These are phyloP conservation scores for Gracilaria gracilis DNA, from an alignment of 23 red algal species.

Conservation along the genomic window DNA sequence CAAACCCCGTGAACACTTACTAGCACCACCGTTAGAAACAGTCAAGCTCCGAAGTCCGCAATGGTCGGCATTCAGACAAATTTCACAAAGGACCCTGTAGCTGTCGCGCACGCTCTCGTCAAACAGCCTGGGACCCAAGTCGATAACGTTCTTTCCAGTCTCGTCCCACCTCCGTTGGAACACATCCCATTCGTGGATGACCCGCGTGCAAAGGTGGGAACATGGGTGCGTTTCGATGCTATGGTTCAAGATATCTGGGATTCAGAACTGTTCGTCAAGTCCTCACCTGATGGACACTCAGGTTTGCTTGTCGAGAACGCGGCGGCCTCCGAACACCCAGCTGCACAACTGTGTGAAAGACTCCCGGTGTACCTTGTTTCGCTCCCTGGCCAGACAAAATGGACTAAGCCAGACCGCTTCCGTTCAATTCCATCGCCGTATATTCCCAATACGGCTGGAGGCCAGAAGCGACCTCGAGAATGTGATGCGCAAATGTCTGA, in stretches of 20 bases:
- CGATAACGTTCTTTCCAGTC: constrained; percentile 22
- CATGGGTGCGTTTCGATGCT: constrained; percentile 63
- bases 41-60: neutral
- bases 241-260: constrained; percentile 82
- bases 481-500: constrained; percentile 22
- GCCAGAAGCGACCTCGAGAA: constrained; percentile 28
- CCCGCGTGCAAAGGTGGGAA: constrained; percentile 23
- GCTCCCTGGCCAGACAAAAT: constrained; percentile 48
- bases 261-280: constrained; percentile 52
- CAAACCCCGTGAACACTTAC: neutral
- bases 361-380: constrained; percentile 73
- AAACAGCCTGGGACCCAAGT: constrained; percentile 36
- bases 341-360: constrained; percentile 37
- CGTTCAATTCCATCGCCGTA: neutral
- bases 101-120: constrained; percentile 30
- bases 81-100: constrained; percentile 41
- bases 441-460: neutral
- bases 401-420: constrained; percentile 9
- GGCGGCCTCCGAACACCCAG: constrained; percentile 16
- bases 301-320: constrained; percentile 67
- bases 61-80: constrained; percentile 53
- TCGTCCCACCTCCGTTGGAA: constrained; percentile 24
- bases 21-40: neutral
- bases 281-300: constrained; percentile 42
- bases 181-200: constrained; percentile 41